Conservation (phyloP, 2,329 filamentous ascomycete genomes). For the Fusarium oxysporum region DNA sequence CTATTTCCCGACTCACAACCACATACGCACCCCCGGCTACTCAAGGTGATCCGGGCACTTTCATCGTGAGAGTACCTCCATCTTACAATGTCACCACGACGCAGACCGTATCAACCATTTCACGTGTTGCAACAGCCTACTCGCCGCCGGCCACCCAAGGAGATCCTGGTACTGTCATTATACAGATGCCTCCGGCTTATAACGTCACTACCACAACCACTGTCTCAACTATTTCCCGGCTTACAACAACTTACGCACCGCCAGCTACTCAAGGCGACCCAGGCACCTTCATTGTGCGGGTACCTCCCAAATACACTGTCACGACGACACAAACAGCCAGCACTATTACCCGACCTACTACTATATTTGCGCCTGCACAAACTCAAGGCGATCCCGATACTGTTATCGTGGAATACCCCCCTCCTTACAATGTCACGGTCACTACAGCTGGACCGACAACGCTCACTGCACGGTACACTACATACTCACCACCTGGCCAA, state of each 20-base stretch:
- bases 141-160: neutral
- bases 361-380: neutral
- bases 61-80: conserved; percentile 4
- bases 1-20: neutral
- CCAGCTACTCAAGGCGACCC: conserved; percentile 5
- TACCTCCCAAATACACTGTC: neutral
- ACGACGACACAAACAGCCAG: conserved; percentile 6
- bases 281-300: conserved; percentile 5
- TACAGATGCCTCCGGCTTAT: conserved; percentile 4
- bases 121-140: neutral
- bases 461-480: conserved; percentile 22
- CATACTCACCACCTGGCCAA: conserved; percentile 12
- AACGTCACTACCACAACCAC: conserved; percentile 4
- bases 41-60: conserved; percentile 5
- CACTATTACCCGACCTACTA: conserved; percentile 1
- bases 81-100: conserved; percentile 3
- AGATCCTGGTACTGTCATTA: conserved; percentile 15
- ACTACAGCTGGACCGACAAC: conserved; percentile 15
- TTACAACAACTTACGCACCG: conserved; percentile 3
- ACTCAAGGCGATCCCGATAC: conserved; percentile 22
- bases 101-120: neutral
- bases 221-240: conserved; percentile 1
- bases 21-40: conserved; percentile 7
- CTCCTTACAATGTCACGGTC: conserved; percentile 21
- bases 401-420: conserved; percentile 18